Percentiles rank a stretch among this genome's conserved stretches.
Conservation (phyloP, 805 yeast genomes). For the Danielozyma ontarioensis region DNA sequence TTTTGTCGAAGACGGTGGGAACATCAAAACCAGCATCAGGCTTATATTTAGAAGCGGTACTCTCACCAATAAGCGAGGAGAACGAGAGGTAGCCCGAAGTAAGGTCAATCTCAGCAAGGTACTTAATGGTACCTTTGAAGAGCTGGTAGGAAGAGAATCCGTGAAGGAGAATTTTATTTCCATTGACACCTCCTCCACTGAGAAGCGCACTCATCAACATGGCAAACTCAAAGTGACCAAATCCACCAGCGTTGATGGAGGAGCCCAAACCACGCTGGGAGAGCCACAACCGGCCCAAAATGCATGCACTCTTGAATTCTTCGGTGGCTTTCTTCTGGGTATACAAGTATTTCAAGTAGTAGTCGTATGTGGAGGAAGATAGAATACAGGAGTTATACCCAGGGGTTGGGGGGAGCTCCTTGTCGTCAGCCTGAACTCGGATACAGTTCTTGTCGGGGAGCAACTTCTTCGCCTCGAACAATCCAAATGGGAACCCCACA, state of each 20-base stretch:
- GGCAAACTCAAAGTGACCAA: constrained; percentile 90
- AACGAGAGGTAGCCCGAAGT: constrained; percentile 61
- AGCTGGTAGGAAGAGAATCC: constrained; percentile 93
- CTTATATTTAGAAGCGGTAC: constrained; percentile 38
- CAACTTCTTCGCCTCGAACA: constrained; percentile 72
- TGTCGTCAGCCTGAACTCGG: constrained; percentile 52
- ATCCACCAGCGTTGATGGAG: constrained; percentile 63
- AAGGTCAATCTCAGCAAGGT: constrained; percentile 76
- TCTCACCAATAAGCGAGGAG: constrained; percentile 49
- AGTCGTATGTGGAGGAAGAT: constrained; percentile 61
- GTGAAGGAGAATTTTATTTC: constrained; percentile 70
- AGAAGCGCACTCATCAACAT: constrained; percentile 74
- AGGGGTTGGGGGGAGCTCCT: constrained; percentile 69
- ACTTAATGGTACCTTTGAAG: constrained; percentile 82
- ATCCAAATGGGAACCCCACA: constrained; percentile 64
- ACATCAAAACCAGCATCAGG: constrained; percentile 56
- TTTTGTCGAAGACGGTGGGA: constrained; percentile 74
- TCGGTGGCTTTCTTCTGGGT: constrained; percentile 71
- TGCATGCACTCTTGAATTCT: constrained; percentile 81
- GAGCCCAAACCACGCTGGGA: constrained; percentile 79
- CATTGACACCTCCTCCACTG: constrained; percentile 75
- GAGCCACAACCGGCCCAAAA: constrained; percentile 85
- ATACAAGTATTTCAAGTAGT: constrained; percentile 71
- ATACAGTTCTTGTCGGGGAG: constrained; percentile 79
- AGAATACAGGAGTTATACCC: constrained; percentile 78